A percentile compares a stretch with the other conserved stretches of the same genome.
phyloP scores from a whole-genome alignment of 2,329 filamentous ascomycete genomes.

The Catunica adiposa region DNA sequence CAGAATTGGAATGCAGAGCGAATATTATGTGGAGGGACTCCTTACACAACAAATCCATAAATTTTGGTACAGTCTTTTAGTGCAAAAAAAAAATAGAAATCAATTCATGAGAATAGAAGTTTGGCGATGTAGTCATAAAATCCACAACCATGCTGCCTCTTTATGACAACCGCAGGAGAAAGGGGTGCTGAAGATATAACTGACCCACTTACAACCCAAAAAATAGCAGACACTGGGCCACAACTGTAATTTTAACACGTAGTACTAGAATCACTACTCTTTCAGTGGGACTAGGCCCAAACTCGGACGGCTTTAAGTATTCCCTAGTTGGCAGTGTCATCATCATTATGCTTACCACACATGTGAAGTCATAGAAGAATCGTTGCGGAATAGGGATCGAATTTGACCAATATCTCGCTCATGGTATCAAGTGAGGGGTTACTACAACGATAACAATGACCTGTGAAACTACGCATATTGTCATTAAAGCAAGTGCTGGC shows the following conservation, averaged over 20 bases:
- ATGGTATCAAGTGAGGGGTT: not conserved
- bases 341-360: not conserved
- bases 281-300: not conserved
- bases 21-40: not conserved
- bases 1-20: constrained; percentile 3
- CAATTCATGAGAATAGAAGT: not conserved
- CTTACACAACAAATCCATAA: not conserved
- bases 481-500: not conserved
- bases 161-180: not conserved
- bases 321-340: not conserved
- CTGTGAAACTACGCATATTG: not conserved
- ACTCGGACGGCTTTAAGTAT: not conserved
- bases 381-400: not conserved
- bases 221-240: too few species aligned
- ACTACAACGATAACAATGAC: not conserved
- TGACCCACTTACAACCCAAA: too few species aligned
- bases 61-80: not conserved
- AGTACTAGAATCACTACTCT: not conserved
- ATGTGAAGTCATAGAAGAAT: not conserved
- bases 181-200: not conserved
- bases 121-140: not conserved
- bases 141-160: too few species aligned
- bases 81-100: not conserved
- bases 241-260: too few species aligned
- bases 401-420: not conserved